Percentiles rank a stretch among this genome's conserved stretches.
Evolutionary conservation across 148 eudicot genomes (phyloP).

Genomic region (Beta vulgaris): DNA sequence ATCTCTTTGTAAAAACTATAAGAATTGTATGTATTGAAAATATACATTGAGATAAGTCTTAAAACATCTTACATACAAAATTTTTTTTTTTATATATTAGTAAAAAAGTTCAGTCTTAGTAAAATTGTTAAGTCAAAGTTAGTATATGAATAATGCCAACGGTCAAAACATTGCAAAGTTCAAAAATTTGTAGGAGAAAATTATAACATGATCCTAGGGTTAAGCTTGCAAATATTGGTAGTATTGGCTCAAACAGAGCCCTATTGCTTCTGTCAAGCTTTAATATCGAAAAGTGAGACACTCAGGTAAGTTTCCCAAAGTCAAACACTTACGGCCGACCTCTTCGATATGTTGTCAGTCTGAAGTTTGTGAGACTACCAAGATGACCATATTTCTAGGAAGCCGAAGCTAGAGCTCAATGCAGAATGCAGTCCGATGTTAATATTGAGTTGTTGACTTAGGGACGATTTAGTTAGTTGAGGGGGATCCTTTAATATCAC

Average conservation of each 20-base stretch:
- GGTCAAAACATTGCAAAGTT: no score
- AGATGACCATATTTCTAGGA: background rate
- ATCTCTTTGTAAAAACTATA: no score
- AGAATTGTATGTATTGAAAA: no score
- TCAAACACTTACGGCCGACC: background rate
- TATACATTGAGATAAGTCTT: no score
- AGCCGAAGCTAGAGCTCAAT: constrained; percentile 1
- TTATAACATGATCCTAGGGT: background rate
- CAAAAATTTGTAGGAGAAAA: no score
- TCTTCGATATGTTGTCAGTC: background rate
- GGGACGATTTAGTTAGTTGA: constrained; percentile 3
- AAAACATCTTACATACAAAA: no score
- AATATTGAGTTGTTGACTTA: background rate
- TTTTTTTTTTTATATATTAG: no score
- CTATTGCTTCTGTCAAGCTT: background rate
- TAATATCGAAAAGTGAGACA: background rate
- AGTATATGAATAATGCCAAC: no score
- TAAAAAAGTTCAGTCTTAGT: no score
- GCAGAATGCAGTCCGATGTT: background rate
- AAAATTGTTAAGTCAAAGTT: no score
- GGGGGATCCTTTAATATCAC: background rate
- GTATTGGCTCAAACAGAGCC: background rate
- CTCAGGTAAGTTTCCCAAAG: background rate
- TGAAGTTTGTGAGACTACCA: background rate
- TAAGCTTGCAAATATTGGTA: background rate